These are phyloP conservation scores for Malus sieversii DNA, from an alignment of 306 rosid species.

Conservation along the genomic window DNA sequence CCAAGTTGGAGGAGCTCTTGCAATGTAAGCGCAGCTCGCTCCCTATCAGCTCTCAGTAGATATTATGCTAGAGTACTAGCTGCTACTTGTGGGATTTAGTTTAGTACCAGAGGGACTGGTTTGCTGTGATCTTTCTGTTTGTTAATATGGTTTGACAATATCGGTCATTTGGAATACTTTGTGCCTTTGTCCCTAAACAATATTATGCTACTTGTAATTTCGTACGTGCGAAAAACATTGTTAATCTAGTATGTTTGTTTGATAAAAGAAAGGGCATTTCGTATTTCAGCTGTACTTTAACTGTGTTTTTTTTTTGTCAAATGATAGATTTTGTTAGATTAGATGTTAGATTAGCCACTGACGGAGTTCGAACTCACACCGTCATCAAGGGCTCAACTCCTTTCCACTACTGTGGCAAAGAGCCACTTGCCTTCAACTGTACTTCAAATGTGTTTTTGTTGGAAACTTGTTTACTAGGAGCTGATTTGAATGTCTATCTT, in stretches of 20 bases:
- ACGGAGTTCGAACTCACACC: too few relatives aligned
- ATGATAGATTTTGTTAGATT: too few relatives aligned
- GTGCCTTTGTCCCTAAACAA: neutral
- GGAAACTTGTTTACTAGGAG: too few relatives aligned
- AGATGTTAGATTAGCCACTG: too few relatives aligned
- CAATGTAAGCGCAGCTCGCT: constrained; percentile 13
- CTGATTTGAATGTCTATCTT: too few relatives aligned
- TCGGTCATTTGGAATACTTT: neutral
- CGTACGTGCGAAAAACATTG: neutral
- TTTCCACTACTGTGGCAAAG: too few relatives aligned
- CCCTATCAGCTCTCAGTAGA: neutral
- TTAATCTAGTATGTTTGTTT: neutral
- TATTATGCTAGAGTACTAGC: neutral
- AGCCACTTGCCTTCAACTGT: too few relatives aligned
- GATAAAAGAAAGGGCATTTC: neutral
- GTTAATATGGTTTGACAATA: neutral
- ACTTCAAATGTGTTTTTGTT: too few relatives aligned
- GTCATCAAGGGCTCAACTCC: too few relatives aligned
- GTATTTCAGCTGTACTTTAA: neutral
- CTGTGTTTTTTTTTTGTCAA: too few relatives aligned
- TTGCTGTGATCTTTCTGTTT: neutral
- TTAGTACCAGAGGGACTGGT: neutral
- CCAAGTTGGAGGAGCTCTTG: constrained; percentile 19
- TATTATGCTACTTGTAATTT: constrained; percentile 1
- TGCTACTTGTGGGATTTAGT: neutral